phyloP scores from a whole-genome alignment of 2,329 filamentous ascomycete species.

The Didymella arachidicola region DNA sequence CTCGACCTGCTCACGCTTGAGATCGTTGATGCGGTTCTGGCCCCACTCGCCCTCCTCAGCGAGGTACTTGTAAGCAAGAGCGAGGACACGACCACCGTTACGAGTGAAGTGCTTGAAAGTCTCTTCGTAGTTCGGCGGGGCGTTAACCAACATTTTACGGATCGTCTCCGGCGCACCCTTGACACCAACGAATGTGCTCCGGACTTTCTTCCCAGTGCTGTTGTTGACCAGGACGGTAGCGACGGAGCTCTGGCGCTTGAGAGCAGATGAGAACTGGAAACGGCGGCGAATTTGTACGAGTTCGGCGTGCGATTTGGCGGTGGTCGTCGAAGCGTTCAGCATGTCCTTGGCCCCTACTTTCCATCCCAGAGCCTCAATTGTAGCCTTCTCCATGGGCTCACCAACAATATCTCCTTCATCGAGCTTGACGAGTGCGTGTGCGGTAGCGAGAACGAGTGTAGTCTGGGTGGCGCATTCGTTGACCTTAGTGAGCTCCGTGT shows the following conservation, averaged over 20 bases:
- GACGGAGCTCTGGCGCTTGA: conserved; percentile 95
- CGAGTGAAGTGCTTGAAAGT: conserved; percentile 98
- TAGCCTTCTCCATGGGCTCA: conserved; percentile 99
- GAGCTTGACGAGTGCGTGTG: conserved; percentile 92
- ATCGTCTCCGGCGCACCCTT: conserved; percentile 99
- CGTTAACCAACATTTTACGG: conserved; percentile 84
- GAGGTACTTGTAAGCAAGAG: conserved; percentile 92
- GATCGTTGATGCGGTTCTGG: conserved; percentile 84
- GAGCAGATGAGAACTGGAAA: conserved; percentile 96
- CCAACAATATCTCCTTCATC: conserved; percentile 97
- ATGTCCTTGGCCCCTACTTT: conserved; percentile 87
- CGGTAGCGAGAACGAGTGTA: conserved; percentile 90
- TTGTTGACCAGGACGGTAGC: conserved; percentile 80
- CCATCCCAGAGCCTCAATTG: conserved; percentile 88
- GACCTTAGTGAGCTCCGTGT: conserved; percentile 78
- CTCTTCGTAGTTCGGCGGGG: conserved; percentile 91
- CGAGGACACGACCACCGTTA: conserved; percentile 91
- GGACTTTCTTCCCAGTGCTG: conserved; percentile 74
- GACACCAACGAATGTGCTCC: conserved; percentile 89
- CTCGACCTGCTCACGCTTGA: conserved; percentile 93
- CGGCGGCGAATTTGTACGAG: conserved; percentile 93
- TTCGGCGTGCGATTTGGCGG: conserved; percentile 64
- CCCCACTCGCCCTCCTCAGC: conserved; percentile 82
- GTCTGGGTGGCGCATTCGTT: conserved; percentile 78
- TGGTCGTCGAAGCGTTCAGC: conserved; percentile 72